These are phyloP conservation scores for Leptodermis oblonga DNA, from an alignment of 257 asterid genomes.

Conservation along the genomic window DNA sequence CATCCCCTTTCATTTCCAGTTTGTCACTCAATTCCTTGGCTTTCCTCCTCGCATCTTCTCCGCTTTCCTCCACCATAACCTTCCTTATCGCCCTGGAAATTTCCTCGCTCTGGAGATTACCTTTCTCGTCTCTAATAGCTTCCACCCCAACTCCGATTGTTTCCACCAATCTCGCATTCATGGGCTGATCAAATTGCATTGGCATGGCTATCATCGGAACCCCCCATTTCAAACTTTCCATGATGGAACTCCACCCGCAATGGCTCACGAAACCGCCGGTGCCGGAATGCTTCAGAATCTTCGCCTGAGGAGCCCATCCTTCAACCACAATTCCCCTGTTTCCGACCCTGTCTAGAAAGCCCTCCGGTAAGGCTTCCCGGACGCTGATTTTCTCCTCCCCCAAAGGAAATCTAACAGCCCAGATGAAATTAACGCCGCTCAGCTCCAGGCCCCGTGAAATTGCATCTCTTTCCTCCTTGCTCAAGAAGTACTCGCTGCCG, in stretches of 20 bases:
- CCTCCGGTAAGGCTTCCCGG: conserved; percentile 23
- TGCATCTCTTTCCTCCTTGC: conserved; percentile 18
- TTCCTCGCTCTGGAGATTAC: conserved; percentile 18
- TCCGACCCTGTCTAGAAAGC: conserved; percentile 17
- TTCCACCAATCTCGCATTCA: conserved; percentile 25
- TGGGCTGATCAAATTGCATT: conserved; percentile 28
- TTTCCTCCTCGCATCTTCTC: conserved; percentile 20
- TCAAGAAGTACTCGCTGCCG: conserved; percentile 26
- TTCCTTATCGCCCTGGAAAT: conserved; percentile 12
- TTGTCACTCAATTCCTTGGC: conserved; percentile 15
- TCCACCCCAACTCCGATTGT: conserved; percentile 26
- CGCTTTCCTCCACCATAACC: conserved; percentile 27
- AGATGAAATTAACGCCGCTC: conserved; percentile 24
- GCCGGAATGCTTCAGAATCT: conserved; percentile 21
- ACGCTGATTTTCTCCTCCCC: conserved; percentile 7
- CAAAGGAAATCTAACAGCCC: conserved; percentile 28
- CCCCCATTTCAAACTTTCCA: conserved; percentile 25
- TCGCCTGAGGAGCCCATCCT: conserved; percentile 30
- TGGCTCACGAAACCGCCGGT: conserved; percentile 26
- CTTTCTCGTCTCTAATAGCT: conserved; percentile 17
- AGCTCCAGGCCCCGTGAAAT: conserved; percentile 22
- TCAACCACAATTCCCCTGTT: conserved; percentile 21
- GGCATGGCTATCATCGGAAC: conserved; percentile 30
- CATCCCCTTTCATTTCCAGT: conserved; percentile 17
- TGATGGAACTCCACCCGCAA: conserved; percentile 28